phyloP scores from a whole-genome alignment of 139 green algal genomes.

The Coelastrella sp. region DNA sequence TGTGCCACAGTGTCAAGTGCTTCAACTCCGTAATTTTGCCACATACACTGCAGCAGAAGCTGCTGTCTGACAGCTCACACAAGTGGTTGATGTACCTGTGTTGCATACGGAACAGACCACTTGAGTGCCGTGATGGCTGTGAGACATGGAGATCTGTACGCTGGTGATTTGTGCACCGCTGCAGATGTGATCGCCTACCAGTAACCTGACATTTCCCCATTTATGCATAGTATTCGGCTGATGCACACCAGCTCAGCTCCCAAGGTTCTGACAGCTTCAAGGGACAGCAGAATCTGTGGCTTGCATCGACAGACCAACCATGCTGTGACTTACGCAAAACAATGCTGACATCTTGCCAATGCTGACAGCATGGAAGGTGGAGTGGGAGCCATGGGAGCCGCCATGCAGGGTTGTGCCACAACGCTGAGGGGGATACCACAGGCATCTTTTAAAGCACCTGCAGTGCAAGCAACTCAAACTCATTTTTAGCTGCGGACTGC shows the following conservation, averaged over 20 bases:
- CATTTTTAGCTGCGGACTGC: neutral
- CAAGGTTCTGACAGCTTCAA: neutral
- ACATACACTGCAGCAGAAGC: conserved; percentile 82
- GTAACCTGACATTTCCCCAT: neutral
- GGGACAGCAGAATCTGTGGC: neutral
- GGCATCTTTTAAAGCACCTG: conserved; percentile 73
- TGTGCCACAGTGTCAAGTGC: conserved; percentile 31
- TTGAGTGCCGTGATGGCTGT: neutral
- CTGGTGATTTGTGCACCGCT: neutral
- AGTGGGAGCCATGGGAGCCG: neutral
- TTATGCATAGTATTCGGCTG: neutral
- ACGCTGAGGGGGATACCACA: conserved; percentile 75
- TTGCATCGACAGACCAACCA: neutral
- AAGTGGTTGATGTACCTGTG: conserved; percentile 77
- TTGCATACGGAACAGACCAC: neutral
- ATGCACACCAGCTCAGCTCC: neutral
- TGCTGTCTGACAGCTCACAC: conserved; percentile 61
- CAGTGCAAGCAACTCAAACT: neutral
- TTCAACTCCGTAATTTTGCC: conserved; percentile 60
- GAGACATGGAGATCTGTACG: neutral
- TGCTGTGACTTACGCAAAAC: conserved; percentile 30
- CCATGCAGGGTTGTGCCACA: conserved; percentile 52
- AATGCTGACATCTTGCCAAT: conserved; percentile 44
- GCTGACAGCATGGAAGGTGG: conserved; percentile 14
- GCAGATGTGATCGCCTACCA: neutral